Evolutionary conservation across 495 filamentous ascomycete species (phyloP).

Genomic region (Pseudomonodictys pantanalensis): DNA sequence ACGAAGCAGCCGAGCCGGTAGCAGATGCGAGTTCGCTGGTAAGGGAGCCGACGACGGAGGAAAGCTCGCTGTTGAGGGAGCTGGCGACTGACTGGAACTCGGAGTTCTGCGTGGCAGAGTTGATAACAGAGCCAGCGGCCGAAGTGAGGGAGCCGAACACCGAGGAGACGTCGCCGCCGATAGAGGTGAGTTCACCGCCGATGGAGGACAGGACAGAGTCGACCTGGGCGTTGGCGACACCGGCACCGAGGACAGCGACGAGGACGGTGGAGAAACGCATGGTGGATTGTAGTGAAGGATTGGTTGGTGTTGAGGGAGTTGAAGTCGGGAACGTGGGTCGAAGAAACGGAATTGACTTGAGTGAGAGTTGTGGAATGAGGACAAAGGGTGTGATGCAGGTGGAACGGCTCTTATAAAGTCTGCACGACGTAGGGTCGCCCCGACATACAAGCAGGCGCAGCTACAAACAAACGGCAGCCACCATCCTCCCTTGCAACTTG

Average conservation of each 20-base stretch:
- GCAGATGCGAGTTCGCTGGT: not conserved
- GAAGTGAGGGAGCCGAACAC: slow-evolving; percentile 1
- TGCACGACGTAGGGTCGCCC: not conserved
- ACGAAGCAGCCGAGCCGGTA: slow-evolving; percentile 7
- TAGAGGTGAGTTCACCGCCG: not conserved
- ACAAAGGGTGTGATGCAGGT: not conserved
- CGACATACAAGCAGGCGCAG: too few relatives aligned
- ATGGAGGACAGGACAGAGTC: slow-evolving; percentile 10
- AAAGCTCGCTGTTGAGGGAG: not conserved
- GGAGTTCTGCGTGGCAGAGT: slow-evolving; percentile 4
- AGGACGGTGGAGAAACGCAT: slow-evolving; percentile 33
- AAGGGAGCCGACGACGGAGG: not conserved
- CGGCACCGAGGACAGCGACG: slow-evolving; percentile 22
- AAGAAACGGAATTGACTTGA: not conserved
- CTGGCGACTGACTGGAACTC: slow-evolving; percentile 1
- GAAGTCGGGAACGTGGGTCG: not conserved
- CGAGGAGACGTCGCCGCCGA: not conserved
- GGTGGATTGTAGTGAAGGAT: slow-evolving; percentile 6
- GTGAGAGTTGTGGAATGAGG: slow-evolving; percentile 1
- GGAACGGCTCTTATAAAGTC: slow-evolving; percentile 9
- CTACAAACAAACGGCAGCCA: slow-evolving; percentile 12
- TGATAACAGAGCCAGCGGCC: not conserved
- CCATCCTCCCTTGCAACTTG: not conserved
- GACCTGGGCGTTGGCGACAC: slow-evolving; percentile 17
- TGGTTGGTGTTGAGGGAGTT: not conserved